Evolutionary conservation across 2,329 filamentous ascomycete genomes (phyloP), one percentile per base, ranked within the genome.

Genomic region (Pyrenophora tritici-repentis): DNA sequence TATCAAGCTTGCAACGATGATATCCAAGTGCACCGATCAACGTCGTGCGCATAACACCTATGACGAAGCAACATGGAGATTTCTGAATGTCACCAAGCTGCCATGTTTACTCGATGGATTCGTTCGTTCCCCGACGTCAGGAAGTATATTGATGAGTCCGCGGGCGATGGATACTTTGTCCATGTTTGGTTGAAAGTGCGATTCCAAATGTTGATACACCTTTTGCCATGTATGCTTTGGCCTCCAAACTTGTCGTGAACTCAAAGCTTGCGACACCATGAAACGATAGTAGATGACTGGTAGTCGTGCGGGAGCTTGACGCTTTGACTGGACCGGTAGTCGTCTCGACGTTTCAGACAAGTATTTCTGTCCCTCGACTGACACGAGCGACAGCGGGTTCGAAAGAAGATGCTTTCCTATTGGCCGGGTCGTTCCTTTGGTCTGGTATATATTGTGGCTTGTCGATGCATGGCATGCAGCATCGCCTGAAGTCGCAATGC

Each of bases 231-330:
- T 13, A 29, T 29, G 17, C 13, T 32, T 18, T 31, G 24, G 17
- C 18, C 17, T 17, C 13, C 9, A 22, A 18, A n/a, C 17, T 36
- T 47, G 20, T 20, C 10, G 17, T 22, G 33, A 31, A 36, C 34
- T 17, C 17, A 32, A 47, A 41, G 9, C 29, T 42, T 42, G 41
- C 24, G 16, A 33, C 6, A n/a, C 31, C 3, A 40, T 38, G 48
- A 51, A 47, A 51, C 42, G 24, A 32, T 33, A 42, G 24, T 2
- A 20, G 20, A 26, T 38, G 14, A 29, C 18, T 36, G 36, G 20
- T n/a, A 29, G 42, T 22, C 18, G n/a, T 37, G 17, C 10, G 17
- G 17, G 35, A 18, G 20, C 31, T 50, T 31, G 42, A 37, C 36
- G 42, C 48, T 38, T 47, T 22, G 24, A 32, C 26, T 9, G 13